phyloP scores from a whole-genome alignment of 192 early-diverging fungal genomes.

The Coemansia guatemalensis region DNA sequence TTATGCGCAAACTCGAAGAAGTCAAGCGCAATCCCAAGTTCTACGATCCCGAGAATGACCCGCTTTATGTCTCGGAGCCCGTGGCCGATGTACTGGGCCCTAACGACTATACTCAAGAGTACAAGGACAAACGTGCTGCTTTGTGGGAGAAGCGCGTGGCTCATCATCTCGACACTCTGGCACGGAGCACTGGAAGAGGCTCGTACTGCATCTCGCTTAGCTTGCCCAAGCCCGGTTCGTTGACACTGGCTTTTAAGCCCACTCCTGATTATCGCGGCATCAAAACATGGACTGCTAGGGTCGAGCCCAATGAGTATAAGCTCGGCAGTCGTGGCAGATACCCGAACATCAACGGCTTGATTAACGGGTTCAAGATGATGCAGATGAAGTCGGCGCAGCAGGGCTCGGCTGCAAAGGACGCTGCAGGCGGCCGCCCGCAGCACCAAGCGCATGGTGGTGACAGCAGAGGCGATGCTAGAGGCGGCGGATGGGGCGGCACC shows the following conservation, averaged over 20 bases:
- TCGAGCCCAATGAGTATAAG: conserved; percentile 73
- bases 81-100: conserved; percentile 10
- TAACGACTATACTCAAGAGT: conserved; percentile 26
- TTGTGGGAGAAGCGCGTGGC: conserved; percentile 53
- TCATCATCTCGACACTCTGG: conserved; percentile 49
- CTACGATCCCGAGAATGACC: conserved; percentile 59
- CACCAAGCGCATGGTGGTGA: not conserved
- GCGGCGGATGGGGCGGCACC: conserved; percentile 14
- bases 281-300: conserved; percentile 70
- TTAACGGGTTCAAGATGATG: conserved; percentile 74
- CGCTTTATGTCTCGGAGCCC: conserved; percentile 60
- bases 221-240: conserved; percentile 66
- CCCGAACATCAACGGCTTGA: conserved; percentile 67
- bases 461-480: not conserved
- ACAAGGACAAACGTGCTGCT: conserved; percentile 16
- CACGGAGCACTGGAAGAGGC: conserved; percentile 63
- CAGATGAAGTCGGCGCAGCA: conserved; percentile 43
- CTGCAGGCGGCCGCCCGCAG: not conserved
- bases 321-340: conserved; percentile 67
- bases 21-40: conserved; percentile 77
- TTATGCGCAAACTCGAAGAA: conserved; percentile 67
- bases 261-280: conserved; percentile 60
- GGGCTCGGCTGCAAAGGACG: conserved; percentile 3
- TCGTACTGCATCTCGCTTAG: conserved; percentile 80
- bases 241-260: conserved; percentile 77